These are phyloP conservation scores for Takashimella koratensis DNA, from an alignment of 1,284 basidiomycete species.

Conservation along the genomic window DNA sequence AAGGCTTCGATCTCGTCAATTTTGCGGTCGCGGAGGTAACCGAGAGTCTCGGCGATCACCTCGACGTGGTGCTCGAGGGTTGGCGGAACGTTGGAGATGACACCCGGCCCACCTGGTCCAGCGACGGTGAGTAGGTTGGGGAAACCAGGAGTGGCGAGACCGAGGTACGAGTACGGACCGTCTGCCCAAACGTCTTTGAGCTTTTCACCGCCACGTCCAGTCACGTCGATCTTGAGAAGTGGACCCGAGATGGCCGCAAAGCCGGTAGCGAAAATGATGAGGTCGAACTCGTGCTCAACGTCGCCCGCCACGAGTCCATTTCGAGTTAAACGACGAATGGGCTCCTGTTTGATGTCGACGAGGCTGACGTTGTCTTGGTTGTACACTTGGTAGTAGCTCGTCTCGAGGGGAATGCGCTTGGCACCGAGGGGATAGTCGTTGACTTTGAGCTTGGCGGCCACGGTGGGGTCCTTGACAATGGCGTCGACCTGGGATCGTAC, in stretches of 20 bases:
- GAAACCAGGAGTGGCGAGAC: slow-evolving; percentile 9
- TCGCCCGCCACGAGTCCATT: slow-evolving; percentile 9
- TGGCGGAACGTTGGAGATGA: slow-evolving; percentile 16
- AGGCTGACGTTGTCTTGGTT: slow-evolving; percentile 10
- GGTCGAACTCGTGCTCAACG: slow-evolving; percentile 9
- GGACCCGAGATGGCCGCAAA: slow-evolving; percentile 11
- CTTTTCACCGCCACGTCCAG: slow-evolving; percentile 5
- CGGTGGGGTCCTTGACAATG: slow-evolving; percentile 12
- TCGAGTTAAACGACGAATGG: slow-evolving; percentile 7
- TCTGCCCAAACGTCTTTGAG: slow-evolving; percentile 11
- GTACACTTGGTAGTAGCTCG: slow-evolving; percentile 8
- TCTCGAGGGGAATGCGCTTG: slow-evolving; percentile 15
- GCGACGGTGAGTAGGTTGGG: slow-evolving; percentile 16
- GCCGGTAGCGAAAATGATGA: slow-evolving; percentile 13
- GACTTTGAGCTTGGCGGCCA: slow-evolving; percentile 7
- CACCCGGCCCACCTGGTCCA: slow-evolving; percentile 8
- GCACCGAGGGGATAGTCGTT: slow-evolving; percentile 11
- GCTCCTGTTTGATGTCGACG: slow-evolving; percentile 7
- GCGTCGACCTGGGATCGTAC: slow-evolving; percentile 8
- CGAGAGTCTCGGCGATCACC: slow-evolving; percentile 9
- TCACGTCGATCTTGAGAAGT: slow-evolving; percentile 9
- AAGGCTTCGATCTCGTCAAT: slow-evolving; percentile 7
- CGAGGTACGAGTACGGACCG: slow-evolving; percentile 11
- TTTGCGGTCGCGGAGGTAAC: not conserved
- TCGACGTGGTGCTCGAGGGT: slow-evolving; percentile 15